phyloP scores from a whole-genome alignment of 164 flowering plant genomes.

The Vitis amurensis region DNA sequence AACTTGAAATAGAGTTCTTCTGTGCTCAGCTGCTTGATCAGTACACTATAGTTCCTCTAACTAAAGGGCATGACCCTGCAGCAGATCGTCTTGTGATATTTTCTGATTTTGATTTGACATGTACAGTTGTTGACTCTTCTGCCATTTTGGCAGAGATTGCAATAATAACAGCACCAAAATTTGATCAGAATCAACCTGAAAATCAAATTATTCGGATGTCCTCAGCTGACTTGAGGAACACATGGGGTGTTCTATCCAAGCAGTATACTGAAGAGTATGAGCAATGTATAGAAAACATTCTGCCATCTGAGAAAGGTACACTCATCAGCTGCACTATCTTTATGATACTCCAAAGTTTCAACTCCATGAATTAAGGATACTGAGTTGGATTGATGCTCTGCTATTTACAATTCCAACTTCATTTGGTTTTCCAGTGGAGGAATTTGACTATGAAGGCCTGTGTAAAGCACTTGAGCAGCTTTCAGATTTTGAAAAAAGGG shows the following conservation, averaged over 20 bases:
- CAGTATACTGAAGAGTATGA: slow-evolving; percentile 91
- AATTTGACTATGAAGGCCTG: slow-evolving; percentile 56
- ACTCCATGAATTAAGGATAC: background rate
- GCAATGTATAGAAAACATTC: slow-evolving; percentile 73
- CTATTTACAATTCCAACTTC: slow-evolving; percentile 1
- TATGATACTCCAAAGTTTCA: slow-evolving; percentile 1
- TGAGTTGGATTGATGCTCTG: background rate
- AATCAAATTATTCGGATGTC: slow-evolving; percentile 53
- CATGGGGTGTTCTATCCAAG: slow-evolving; percentile 74
- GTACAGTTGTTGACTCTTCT: slow-evolving; percentile 91
- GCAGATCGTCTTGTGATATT: slow-evolving; percentile 59
- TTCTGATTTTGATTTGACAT: slow-evolving; percentile 96
- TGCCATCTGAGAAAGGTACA: slow-evolving; percentile 60
- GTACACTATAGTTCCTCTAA: slow-evolving; percentile 64
- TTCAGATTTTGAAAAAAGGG: slow-evolving; percentile 75
- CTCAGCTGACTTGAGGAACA: slow-evolving; percentile 70
- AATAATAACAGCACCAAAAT: slow-evolving; percentile 77
- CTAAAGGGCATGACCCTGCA: slow-evolving; percentile 48
- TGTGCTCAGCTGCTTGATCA: slow-evolving; percentile 70
- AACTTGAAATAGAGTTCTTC: slow-evolving; percentile 85
- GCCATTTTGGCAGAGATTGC: slow-evolving; percentile 98
- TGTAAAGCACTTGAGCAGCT: slow-evolving; percentile 64
- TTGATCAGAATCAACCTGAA: slow-evolving; percentile 51
- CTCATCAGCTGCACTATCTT: background rate
- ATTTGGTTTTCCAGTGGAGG: slow-evolving; percentile 45